Base-by-base conservation (phyloP, 1,139 yeast species). In the Geotrichum phurueaensis region DNA sequence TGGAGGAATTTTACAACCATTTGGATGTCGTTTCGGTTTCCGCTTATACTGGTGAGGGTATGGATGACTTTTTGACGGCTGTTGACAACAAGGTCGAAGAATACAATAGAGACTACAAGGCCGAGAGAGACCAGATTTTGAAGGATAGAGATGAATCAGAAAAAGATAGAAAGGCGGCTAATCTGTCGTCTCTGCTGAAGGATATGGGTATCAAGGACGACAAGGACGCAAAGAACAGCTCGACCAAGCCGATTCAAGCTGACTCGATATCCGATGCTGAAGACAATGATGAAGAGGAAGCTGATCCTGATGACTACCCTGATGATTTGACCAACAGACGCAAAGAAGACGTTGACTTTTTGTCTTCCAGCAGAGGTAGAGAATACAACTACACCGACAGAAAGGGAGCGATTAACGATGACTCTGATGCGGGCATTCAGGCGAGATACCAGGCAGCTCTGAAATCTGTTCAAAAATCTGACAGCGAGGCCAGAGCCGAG, bases 1-100 rank as follows among this genome's bases (percentile, higher is more conserved):
- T 95, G 65, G 99, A 95, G 72, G 99, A 95, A 71, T 95, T 95
- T 70, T 95, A 95, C 73, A 87, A 96, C 0, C 95, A 92, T 64
- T 77, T 95, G 66, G 99, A 94, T 71, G 89, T 91, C 61, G 97
- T 89, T 52, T 87, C 92, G 15, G 96, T 91, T 15, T 89, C 97
- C 58, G 84, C 98, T 43, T 87, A 84, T 70, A 92, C 98, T 0
- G 99, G 99, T 18, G 86, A 81, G 2, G 99, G 99, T 0, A 89
- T 95, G 71, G 97, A 91, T 70, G 97, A 90, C 45, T 94, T 95
- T 70, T 72, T 92, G 72, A 79, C 77, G 20, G 89, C 91, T 0
- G 95, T 95, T 3, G 96, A 89, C 67, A 82, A 83, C 65, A 95
- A 95, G 74, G 92, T 87, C 51, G 90, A 86, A 48, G 99, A 95